These are phyloP conservation scores for Fusarium fracticaudum DNA, from an alignment of 2,329 filamentous ascomycete genomes.

Conservation along the genomic window DNA sequence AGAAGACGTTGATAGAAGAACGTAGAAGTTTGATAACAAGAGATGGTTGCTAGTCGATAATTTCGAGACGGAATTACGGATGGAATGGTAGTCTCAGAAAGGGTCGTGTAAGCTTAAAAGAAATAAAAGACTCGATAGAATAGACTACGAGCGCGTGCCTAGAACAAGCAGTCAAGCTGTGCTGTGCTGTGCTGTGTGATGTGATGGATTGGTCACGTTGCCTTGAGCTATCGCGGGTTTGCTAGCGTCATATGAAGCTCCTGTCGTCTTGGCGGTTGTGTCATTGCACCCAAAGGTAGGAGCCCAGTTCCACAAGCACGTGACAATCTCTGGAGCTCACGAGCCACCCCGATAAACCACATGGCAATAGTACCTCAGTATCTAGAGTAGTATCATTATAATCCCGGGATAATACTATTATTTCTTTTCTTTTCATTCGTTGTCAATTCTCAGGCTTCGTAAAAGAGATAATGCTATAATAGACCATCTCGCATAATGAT, in stretches of 20 bases:
- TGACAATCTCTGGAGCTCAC: conserved; percentile 33
- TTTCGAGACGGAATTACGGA: conserved; percentile 7
- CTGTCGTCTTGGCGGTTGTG: conserved; percentile 41
- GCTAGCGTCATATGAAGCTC: conserved; percentile 39
- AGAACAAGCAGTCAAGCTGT: conserved; percentile 1
- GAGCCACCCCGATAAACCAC: not conserved
- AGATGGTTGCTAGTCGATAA: not conserved
- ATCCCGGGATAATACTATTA: not conserved
- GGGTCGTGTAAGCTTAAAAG: not conserved
- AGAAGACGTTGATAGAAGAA: conserved; percentile 20
- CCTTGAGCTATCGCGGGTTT: conserved; percentile 42
- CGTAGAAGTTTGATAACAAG: conserved; percentile 1
- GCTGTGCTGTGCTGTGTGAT: not conserved
- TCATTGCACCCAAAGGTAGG: conserved; percentile 42
- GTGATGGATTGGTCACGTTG: conserved; percentile 45
- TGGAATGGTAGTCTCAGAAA: conserved; percentile 3
- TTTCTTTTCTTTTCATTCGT: not conserved
- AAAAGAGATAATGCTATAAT: not conserved
- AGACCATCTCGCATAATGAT: conserved; percentile 7
- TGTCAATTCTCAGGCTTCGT: not conserved
- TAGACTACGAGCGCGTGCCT: conserved; percentile 15
- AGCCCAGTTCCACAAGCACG: conserved; percentile 40
- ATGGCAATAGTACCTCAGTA: not conserved
- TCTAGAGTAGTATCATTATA: not conserved
- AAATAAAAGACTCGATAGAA: not conserved